phyloP scores from a whole-genome alignment of 352 stramenopile genomes.

The Globisporangium okanoganense region DNA sequence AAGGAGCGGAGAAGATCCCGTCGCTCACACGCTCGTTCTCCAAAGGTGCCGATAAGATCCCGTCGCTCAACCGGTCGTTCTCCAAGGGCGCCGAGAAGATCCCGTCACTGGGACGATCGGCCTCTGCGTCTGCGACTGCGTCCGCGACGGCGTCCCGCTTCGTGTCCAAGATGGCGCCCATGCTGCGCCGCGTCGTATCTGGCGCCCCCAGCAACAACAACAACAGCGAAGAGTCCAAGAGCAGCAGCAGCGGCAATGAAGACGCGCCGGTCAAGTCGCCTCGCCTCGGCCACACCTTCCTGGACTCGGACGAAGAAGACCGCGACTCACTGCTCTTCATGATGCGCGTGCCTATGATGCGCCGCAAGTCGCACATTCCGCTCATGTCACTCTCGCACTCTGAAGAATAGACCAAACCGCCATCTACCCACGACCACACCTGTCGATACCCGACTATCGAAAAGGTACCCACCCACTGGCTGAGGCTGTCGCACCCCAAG shows the following conservation, averaged over 20 bases:
- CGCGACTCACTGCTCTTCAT: constrained; percentile 66
- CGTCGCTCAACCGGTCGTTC: constrained; percentile 17
- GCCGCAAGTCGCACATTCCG: constrained; percentile 46
- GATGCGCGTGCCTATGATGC: constrained; percentile 50
- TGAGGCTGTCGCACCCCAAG: background rate
- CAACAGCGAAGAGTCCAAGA: background rate
- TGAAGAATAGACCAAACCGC: constrained; percentile 30
- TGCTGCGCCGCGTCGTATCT: constrained; percentile 29
- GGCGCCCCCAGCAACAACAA: constrained; percentile 1
- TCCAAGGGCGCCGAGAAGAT: constrained; percentile 16
- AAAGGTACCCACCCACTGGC: background rate
- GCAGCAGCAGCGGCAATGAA: background rate
- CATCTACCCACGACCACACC: background rate
- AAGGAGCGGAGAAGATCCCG: constrained; percentile 7
- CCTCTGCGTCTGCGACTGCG: constrained; percentile 26
- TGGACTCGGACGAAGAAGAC: constrained; percentile 43
- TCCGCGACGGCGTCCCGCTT: constrained; percentile 35
- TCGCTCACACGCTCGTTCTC: constrained; percentile 20
- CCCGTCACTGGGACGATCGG: constrained; percentile 15
- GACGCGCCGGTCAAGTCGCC: background rate
- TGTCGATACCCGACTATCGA: background rate
- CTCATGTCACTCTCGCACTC: constrained; percentile 37
- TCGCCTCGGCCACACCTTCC: constrained; percentile 18
- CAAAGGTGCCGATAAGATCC: constrained; percentile 9
- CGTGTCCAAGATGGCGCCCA: constrained; percentile 60